Evolutionary conservation across 371 early-diverging fungal species (phyloP), one percentile per base, ranked within the genome.

Genomic region (Funneliformis caledonium): DNA sequence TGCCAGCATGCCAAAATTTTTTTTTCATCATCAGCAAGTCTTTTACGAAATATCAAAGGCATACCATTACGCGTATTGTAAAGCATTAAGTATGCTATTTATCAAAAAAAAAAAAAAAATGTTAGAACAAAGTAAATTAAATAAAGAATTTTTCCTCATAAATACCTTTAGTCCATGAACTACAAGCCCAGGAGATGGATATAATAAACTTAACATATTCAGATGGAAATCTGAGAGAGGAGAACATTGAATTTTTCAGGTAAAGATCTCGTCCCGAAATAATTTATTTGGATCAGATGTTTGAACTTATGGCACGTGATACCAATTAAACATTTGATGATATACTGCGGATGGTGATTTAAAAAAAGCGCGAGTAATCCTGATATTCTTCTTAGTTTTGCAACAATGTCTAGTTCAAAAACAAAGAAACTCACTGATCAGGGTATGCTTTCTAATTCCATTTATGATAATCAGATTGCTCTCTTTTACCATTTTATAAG

Each of bases 141-240:
- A 22, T 33, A 22, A 12, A 26, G 26, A 37, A 6, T 5, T 12
- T 33, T 67, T 33, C 37, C 37, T 37, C 37, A 37, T 37, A 37
- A 33, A 12, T 47, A 62, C 76, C 76, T 76, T 76, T 76, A 76
- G 76, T 76, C 76, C 76, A 76, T 5, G 76, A 76, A 14, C 76
- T 76, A 61, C 52, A 60, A 26, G 76, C 76, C 76, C 76, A 76
- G 19, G 76, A 26, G 52, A 76, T 64, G 43, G 62, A 19, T 19
- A 76, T 62, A 76, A 76, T 45, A 62, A 76, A 59, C 45, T 76
- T 76, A n/a, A 45, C 76, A 47, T 76, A 76, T 31, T 76, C 64
- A 33, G 60, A 59, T 11, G 33, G 59, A 12, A 4, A 16, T 59
- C 37, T 74, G 19, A 19, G 0, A 7, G 19, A 56, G 19, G n/a